phyloP scores from a whole-genome alignment of 2,329 filamentous ascomycete genomes.

The Tolypocladium endophyticum region DNA sequence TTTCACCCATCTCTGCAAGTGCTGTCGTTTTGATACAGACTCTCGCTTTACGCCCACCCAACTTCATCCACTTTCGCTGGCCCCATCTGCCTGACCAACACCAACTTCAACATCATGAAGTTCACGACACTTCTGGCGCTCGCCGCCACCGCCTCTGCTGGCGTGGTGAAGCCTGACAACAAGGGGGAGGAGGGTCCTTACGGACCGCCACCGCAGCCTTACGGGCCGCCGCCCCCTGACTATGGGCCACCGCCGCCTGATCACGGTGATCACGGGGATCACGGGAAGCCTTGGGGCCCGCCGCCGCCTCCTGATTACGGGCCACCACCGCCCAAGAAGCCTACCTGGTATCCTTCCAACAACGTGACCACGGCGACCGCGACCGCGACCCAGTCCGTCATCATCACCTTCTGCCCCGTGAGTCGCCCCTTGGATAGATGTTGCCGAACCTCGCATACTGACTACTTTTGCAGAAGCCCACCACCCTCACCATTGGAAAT shows the following conservation, averaged over 20 bases:
- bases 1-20: neutral
- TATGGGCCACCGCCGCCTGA: no score
- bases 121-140: slow-evolving; percentile 18
- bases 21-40: neutral
- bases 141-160: slow-evolving; percentile 1
- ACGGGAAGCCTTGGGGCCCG: no score
- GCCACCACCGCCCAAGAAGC: neutral
- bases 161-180: neutral
- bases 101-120: slow-evolving; percentile 20
- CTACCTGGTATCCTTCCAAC: neutral
- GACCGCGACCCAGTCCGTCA: slow-evolving; percentile 15
- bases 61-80: slow-evolving; percentile 9
- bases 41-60: slow-evolving; percentile 1
- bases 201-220: no score
- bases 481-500: slow-evolving; percentile 26
- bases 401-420: slow-evolving; percentile 34
- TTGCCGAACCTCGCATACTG: neutral
- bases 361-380: slow-evolving; percentile 1
- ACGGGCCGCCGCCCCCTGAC: no score
- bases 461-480: slow-evolving; percentile 4
- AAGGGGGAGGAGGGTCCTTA: no score
- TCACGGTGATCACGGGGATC: no score
- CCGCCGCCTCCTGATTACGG: no score
- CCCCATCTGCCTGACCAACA: neutral
- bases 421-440: slow-evolving; percentile 9